These are phyloP conservation scores for Colletotrichum filicis DNA, from an alignment of 2,329 filamentous ascomycete genomes.

Conservation along the genomic window DNA sequence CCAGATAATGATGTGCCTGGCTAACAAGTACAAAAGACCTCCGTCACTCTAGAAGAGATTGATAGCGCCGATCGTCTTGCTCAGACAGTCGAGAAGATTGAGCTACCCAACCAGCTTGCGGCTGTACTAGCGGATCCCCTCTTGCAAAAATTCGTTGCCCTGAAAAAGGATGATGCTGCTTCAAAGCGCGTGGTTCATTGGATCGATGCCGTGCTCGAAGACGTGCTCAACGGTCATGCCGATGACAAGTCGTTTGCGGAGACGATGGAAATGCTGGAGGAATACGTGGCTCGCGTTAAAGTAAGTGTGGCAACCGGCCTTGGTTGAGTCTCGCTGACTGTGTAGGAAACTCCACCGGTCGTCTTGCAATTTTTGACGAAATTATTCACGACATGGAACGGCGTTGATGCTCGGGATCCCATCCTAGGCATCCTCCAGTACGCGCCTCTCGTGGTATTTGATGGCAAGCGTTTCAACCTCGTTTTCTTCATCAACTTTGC, in stretches of 20 bases:
- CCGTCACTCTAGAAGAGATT: constrained; percentile 80
- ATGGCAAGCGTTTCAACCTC: constrained; percentile 53
- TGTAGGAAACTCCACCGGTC: constrained; percentile 49
- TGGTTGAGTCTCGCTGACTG: constrained; percentile 13
- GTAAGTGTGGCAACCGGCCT: constrained; percentile 47
- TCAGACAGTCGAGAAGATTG: constrained; percentile 79
- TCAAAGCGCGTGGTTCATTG: constrained; percentile 67
- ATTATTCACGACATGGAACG: constrained; percentile 73
- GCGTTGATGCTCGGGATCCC: constrained; percentile 60
- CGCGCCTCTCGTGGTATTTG: constrained; percentile 64
- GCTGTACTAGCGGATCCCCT: constrained; percentile 81
- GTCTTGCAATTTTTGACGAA: constrained; percentile 60
- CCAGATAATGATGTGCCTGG: neutral
- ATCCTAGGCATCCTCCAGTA: constrained; percentile 70
- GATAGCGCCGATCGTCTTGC: constrained; percentile 77
- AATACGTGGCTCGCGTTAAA: constrained; percentile 67
- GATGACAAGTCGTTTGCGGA: constrained; percentile 62
- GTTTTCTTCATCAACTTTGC: neutral
- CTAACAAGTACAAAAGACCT: constrained; percentile 54
- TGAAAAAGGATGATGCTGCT: constrained; percentile 66
- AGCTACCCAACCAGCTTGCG: constrained; percentile 84
- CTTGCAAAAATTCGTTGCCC: constrained; percentile 80
- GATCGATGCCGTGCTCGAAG: constrained; percentile 66
- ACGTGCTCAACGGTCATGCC: constrained; percentile 63
- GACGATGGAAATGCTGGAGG: constrained; percentile 64